Base-by-base conservation (phyloP, 108 stramenopile species). In the Halocafeteria seosinensis region DNA sequence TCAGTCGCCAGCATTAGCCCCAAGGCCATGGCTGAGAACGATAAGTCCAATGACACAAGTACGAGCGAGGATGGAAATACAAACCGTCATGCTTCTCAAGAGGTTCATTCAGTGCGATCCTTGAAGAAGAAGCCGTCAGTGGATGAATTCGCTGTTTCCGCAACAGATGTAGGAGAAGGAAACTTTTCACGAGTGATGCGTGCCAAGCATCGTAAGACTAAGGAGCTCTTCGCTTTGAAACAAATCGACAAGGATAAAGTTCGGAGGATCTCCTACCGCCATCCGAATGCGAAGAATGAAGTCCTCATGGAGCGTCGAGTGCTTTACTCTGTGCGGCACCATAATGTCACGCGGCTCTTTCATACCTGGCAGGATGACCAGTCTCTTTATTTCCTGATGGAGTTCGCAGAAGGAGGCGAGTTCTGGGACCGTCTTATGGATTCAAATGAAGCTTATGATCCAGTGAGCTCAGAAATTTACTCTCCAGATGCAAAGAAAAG, bases 211-310 rank as follows among this genome's bases (percentile, higher is more conserved):
- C 85, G 84, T 64, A 57, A 62, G 9, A 91, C 92, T 0, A 62
- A 75, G 8, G 85, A 91, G 79, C 60, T n/a, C 11, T 98, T 92
- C 67, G 96, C 96, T 0, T 74, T 98, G 37, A 98, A 98, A 76
- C 80, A 85, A 37, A 83, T 98, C 37, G 88, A 91, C 57, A 94
- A 93, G 76, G 85, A 87, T 42, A 69, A 85, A 38, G 89, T 85
- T 6, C 78, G 85, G 36, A 79, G 87, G 9, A 75, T 95, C 62
- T 82, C 85, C 50, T 65, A 86, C 37, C 85, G 93, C 61, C 96
- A 98, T 70, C 92, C 93, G 59, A 84, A 84, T 65, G 82, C 94
- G 1, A 79, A 84, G 75, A 97, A 97, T 69, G 96, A 98, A 70
- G 88, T 98, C 42, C 50, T 76, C 30, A 98, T 98, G 93, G 96